Conservation (phyloP, 2,329 filamentous ascomycete genomes). For the Fusarium buharicum region DNA sequence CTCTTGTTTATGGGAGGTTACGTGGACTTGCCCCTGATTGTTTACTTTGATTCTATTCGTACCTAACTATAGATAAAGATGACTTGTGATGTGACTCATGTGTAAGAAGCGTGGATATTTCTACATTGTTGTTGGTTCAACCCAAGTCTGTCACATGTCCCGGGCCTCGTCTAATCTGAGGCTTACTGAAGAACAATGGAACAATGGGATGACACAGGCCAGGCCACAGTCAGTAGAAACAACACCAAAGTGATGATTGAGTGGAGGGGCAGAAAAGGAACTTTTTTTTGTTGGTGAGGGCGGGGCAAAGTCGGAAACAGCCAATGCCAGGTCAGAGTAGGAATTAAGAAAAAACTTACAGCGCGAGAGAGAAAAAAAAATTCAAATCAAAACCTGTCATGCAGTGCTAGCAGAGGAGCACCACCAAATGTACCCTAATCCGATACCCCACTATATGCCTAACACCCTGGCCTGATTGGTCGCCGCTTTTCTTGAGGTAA, state of each 20-base stretch:
- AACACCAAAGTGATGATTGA: conserved; percentile 19
- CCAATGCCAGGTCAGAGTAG: background rate
- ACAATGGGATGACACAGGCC: conserved; percentile 8
- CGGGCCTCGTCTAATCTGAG: background rate
- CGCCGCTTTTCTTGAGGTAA: conserved; percentile 43
- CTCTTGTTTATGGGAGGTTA: conserved; percentile 4
- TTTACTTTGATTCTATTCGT: background rate
- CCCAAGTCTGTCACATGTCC: background rate
- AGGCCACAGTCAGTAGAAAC: background rate
- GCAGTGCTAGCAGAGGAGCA: conserved; percentile 12
- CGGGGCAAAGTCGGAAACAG: conserved; percentile 25
- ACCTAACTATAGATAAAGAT: background rate
- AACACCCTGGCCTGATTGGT: conserved; percentile 39
- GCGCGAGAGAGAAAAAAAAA: conserved; percentile 16
- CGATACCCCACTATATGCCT: conserved; percentile 31
- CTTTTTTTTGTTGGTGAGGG: conserved; percentile 12
- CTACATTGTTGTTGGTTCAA: background rate
- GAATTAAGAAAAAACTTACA: conserved; percentile 19
- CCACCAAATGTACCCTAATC: conserved; percentile 45
- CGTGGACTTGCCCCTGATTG: conserved; percentile 7
- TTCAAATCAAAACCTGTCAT: conserved; percentile 3
- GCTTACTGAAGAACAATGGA: background rate
- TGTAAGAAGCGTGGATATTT: background rate
- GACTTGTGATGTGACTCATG: background rate
- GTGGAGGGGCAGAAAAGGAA: conserved; percentile 23